Base-by-base conservation (phyloP, 2,329 filamentous ascomycete species). In the Pseudocercospora fuligena region DNA sequence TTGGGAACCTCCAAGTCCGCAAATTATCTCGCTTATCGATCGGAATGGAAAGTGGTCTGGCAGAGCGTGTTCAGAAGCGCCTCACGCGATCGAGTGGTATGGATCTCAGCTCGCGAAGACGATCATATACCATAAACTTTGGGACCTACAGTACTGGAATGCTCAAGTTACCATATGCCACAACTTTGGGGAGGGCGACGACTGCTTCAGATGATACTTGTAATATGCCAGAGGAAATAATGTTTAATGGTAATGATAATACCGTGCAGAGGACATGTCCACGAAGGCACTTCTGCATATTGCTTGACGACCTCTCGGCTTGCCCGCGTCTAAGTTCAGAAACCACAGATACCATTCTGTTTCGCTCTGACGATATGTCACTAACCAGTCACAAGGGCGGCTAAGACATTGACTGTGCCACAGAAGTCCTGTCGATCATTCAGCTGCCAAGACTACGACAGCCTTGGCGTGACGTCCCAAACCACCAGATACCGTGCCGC, bases 41-140 rank as follows among this genome's bases (percentile, higher is more conserved):
- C 31, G 36, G 29, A 46, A 59, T 43, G 56, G 56, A 40, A 59
- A 59, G 31, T 59, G 56, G 56, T 40, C 8, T 40, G 56, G 56
- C 12, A 23, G 36, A 27, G 31, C 31, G 19, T 59, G 56, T 33
- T 59, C 56, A 12, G 56, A 59, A 27, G 56, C 56, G 11, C 56
- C 31, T 11, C 31, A 59, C 19, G 31, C 56, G 3, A 59, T 59
- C 31, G 56, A 59, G n/a, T 40, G 36, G 56, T 59, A 40, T 46
- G 31, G 56, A 3, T 25, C 19, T 9, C 31, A 40, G n/a, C 25
- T 59, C 25, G 56, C 56, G n/a, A 40, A 59, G 56, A 46, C 31
- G 9, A 59, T 59, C 56, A 23, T 59, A 40, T 59, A 40, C 19
- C 33, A 59, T 23, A 40, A 46, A 16, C 56, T 59, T 16, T 59